These are phyloP conservation scores for Cercospora sp. DNA, from an alignment of 2,329 filamentous ascomycete species.

Conservation along the genomic window DNA sequence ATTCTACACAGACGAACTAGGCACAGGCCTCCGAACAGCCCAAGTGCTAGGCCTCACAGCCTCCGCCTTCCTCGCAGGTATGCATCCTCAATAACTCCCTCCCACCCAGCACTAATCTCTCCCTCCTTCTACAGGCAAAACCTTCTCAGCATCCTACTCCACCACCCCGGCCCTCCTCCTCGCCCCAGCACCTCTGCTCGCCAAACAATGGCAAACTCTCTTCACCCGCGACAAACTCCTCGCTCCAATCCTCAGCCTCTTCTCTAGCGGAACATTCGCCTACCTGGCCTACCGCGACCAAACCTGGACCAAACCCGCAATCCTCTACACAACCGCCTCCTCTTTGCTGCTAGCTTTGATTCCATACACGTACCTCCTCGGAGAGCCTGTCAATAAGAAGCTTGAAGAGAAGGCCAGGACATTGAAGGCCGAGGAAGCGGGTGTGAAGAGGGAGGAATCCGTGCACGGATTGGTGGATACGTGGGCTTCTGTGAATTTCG, in stretches of 20 bases:
- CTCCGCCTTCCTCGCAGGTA: slow-evolving; percentile 51
- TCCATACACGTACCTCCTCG: slow-evolving; percentile 55
- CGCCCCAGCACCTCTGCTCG: slow-evolving; percentile 57
- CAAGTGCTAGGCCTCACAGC: slow-evolving; percentile 56
- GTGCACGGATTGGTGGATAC: slow-evolving; percentile 56
- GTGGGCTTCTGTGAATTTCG: slow-evolving; percentile 58
- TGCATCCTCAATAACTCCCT: background rate
- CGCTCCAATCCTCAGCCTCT: slow-evolving; percentile 45
- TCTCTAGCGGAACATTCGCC: slow-evolving; percentile 41
- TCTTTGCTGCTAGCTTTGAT: slow-evolving; percentile 49
- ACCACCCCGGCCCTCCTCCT: slow-evolving; percentile 56
- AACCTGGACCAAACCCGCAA: slow-evolving; percentile 37
- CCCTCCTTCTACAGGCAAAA: slow-evolving; percentile 33
- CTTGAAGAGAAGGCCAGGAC: slow-evolving; percentile 49
- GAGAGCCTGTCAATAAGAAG: slow-evolving; percentile 52
- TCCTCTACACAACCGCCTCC: slow-evolving; percentile 52
- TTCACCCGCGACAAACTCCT: slow-evolving; percentile 45
- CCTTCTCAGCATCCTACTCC: slow-evolving; percentile 43
- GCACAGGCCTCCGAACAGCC: slow-evolving; percentile 46
- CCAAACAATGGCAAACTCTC: slow-evolving; percentile 56
- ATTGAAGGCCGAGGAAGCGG: slow-evolving; percentile 43
- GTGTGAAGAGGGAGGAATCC: slow-evolving; percentile 46
- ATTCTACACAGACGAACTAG: slow-evolving; percentile 27
- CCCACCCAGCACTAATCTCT: background rate
- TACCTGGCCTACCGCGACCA: slow-evolving; percentile 49